Conservation (phyloP, 2,329 filamentous ascomycete species). For the Nigrospora oryzae region DNA sequence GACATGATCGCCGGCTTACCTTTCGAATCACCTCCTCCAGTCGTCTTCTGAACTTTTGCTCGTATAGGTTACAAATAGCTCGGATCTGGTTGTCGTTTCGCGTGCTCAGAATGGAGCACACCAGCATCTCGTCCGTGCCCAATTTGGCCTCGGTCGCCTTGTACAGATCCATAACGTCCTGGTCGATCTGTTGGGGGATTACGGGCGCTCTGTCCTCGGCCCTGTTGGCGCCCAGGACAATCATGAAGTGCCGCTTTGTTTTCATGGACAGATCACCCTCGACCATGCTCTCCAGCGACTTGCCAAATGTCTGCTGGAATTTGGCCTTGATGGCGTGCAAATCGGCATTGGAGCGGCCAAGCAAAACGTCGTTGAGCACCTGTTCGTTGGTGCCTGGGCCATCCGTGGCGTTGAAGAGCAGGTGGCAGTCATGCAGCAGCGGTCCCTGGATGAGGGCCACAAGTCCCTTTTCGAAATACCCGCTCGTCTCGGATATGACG, state of each 20-base stretch:
- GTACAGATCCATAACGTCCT: slow-evolving; percentile 70
- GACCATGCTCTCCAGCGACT: slow-evolving; percentile 63
- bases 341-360: slow-evolving; percentile 79
- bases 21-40: slow-evolving; percentile 68
- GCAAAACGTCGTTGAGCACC: slow-evolving; percentile 77
- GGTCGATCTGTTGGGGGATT: slow-evolving; percentile 63
- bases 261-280: slow-evolving; percentile 75
- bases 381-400: slow-evolving; percentile 81
- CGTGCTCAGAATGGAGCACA: slow-evolving; percentile 69
- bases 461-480: slow-evolving; percentile 67
- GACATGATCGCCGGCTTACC: slow-evolving; percentile 27
- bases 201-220: slow-evolving; percentile 72
- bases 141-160: slow-evolving; percentile 65
- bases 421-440: slow-evolving; percentile 64
- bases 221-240: slow-evolving; percentile 66
- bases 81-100: slow-evolving; percentile 77
- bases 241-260: slow-evolving; percentile 77
- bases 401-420: slow-evolving; percentile 62
- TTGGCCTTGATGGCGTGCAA: slow-evolving; percentile 75
- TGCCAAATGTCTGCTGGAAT: slow-evolving; percentile 61
- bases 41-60: slow-evolving; percentile 59
- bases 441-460: slow-evolving; percentile 72
- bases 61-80: slow-evolving; percentile 70
- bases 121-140: slow-evolving; percentile 65
- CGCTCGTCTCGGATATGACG: slow-evolving; percentile 67